Percentiles rank a stretch among this genome's conserved stretches.
Evolutionary conservation across 2,329 filamentous ascomycete species (phyloP).

Genomic region (Sclerotinia minor): DNA sequence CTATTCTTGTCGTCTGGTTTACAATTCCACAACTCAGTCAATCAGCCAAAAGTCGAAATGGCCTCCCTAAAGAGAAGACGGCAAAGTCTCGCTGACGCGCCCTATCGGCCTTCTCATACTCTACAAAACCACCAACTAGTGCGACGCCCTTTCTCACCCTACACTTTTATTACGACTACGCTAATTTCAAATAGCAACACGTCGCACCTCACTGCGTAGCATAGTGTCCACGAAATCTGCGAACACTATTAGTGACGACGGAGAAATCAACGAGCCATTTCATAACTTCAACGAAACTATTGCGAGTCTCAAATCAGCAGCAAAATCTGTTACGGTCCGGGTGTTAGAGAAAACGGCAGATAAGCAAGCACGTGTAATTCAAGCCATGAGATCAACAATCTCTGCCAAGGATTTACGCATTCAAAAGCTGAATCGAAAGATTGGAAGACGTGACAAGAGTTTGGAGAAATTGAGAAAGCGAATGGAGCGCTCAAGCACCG

Average conservation of each 20-base stretch:
- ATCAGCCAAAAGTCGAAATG: not conserved
- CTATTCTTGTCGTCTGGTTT: not conserved
- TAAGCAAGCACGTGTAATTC: conserved; percentile 2
- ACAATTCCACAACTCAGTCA: not conserved
- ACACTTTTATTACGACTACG: not conserved
- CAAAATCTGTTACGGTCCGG: not conserved
- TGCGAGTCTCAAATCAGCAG: not conserved
- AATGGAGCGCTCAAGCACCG: not conserved
- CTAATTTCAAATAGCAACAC: not conserved
- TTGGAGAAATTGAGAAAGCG: not conserved
- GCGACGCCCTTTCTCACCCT: not conserved
- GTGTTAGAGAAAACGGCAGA: not conserved
- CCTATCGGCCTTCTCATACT: not conserved
- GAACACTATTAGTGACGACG: not conserved
- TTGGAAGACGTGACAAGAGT: conserved; percentile 5
- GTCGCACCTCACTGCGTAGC: conserved; percentile 10
- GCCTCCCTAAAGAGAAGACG: not conserved
- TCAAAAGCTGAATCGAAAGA: conserved; percentile 6
- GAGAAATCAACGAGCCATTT: not conserved
- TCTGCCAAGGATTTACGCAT: not conserved
- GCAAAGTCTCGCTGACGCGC: not conserved
- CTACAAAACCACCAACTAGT: not conserved
- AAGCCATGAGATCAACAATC: not conserved
- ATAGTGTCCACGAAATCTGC: not conserved
- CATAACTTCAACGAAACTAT: not conserved